Evolutionary conservation across 139 green algal genomes (phyloP), one percentile per base, ranked within the genome.

Genomic region (Chlamydomonas schloesseri): DNA sequence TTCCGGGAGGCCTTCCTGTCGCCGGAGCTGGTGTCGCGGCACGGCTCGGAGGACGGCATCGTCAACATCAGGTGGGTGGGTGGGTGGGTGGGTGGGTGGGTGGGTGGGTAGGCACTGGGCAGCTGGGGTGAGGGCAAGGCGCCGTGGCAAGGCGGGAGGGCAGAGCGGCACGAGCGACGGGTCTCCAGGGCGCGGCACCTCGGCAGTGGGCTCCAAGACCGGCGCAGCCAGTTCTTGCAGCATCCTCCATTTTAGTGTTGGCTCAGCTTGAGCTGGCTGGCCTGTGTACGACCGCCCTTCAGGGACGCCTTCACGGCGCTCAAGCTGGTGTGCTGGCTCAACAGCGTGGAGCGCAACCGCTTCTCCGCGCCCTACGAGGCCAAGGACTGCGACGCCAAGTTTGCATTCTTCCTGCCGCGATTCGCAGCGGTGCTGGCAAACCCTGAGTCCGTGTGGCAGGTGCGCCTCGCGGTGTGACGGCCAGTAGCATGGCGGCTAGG

Each of bases 271-370:
- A n/a, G n/a, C n/a, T n/a, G n/a, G n/a, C n/a, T n/a, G n/a, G n/a
- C n/a, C n/a, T n/a, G n/a, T n/a, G n/a, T n/a, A n/a, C n/a, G n/a
- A n/a, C n/a, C n/a, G n/a, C n/a, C n/a, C n/a, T n/a, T 17, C 86
- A 94, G 91, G 55, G 84, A 94, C n/a, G 88, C 88, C 0, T 92
- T 92, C 80, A 92, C 91, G 0, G 94, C 94, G 0, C 91, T 96
- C 29, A 95, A 95, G 88, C 88, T 96, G 33, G 86, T 58, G 47
- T 96, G 93, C 86, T 96, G 93, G 94, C 73, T 96, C 47, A 96
- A 94, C 90, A 93, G 85, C 2, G 37, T 94, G 64, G 94, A 96
- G 89, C 79, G 77, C n/a, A 76, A 33, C 24, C 71, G 87, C 15
- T 96, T 96, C 86, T 88, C 69, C 9, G 88, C 89, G 11, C 93